Evolutionary conservation across 768 basidiomycete genomes (phyloP), one percentile per base, ranked within the genome.

Genomic region (Naganishia kalamii): DNA sequence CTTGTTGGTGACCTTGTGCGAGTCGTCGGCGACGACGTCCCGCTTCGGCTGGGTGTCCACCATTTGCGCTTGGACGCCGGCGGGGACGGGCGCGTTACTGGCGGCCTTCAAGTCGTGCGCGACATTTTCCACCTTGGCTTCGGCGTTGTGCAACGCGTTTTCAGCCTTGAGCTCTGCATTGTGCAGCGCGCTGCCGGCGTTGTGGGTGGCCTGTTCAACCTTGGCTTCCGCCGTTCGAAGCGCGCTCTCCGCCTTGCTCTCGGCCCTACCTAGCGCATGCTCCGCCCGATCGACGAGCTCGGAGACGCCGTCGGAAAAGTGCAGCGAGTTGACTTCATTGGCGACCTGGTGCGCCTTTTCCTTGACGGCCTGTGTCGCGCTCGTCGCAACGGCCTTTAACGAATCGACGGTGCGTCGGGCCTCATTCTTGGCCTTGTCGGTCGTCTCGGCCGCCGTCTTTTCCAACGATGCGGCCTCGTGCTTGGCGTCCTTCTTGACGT

Each of bases 201-300:
- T n/a, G n/a, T n/a, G n/a, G n/a, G n/a, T n/a, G n/a, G n/a, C n/a
- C n/a, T 27, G 19, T 21, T 48, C 49, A 7, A 50, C 50, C 62
- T 63, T 63, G 35, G n/a, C 33, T 37, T 59, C 43, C 19, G 54
- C 43, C 30, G 27, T 19, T 13, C n/a, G 32, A 17, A 54, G n/a
- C 13, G 49, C 50, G 17, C 27, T 40, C 19, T 70, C 69, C 10
- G 70, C 68, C 17, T 75, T 68, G 12, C 72, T 66, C 29, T 76
- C 67, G 11, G 76, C 68, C 19, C 75, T 74, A 12, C 71, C 65
- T 52, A 91, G 77, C 0, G 87, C 89, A 17, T 81, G 85, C 76
- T 94, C 89, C 0, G 88, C 89, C 71, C 86, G 83, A 43, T 79
- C 79, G 2, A 88, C 83, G 32, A 92, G 83, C 6, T 87, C 85